Evolutionary conservation across 352 stramenopile species (phyloP), one percentile per base, ranked within the genome.

Genomic region (Thraustotheca clavata): DNA sequence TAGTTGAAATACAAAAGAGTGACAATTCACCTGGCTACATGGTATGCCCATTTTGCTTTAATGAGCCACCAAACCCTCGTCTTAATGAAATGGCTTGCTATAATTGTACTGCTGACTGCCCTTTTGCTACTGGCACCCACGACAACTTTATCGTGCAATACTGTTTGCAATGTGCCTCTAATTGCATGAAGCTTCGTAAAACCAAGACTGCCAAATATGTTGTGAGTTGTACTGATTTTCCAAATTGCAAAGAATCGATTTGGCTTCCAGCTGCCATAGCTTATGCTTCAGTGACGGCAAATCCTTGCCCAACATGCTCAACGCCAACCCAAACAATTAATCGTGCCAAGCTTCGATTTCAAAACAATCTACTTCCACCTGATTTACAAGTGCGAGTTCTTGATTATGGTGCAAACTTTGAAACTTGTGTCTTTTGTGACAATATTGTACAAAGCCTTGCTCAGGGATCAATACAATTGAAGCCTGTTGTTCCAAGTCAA

Each of bases 11-110:
- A 29, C 57, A 65, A 3, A 8, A 26, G 7, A 31, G 12, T 16
- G 32, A 57, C 1, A 29, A 24, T 3, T 11, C n/a, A 14, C 27
- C 49, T 32, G 35, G 52, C 20, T 68, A 71, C 39, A 31, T 32
- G 1, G 26, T 75, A 14, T 79, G 73, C 63, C 70, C 73, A 3
- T 46, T 68, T 20, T 79, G 73, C 48, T 73, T 75, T 41, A 67
- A 43, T 20, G 46, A 73, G 55, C 67, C 62, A 16, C 63, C 57
- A 16, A 49, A 60, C 24, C 31, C 60, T 8, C 48, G 47, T 24
- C 32, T 69, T 12, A 43, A 67, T 11, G 47, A 59, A 18, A 68
- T 72, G 49, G 34, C 67, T 1, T 72, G 67, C 48, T 72, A 68
- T 36, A 43, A 47, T 18, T 72, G 67, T 29, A 41, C 33, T 5